Evolutionary conservation across 1,284 basidiomycete genomes (phyloP), one percentile per base, ranked within the genome.

Genomic region (Pseudomicrostroma phylloplanum): DNA sequence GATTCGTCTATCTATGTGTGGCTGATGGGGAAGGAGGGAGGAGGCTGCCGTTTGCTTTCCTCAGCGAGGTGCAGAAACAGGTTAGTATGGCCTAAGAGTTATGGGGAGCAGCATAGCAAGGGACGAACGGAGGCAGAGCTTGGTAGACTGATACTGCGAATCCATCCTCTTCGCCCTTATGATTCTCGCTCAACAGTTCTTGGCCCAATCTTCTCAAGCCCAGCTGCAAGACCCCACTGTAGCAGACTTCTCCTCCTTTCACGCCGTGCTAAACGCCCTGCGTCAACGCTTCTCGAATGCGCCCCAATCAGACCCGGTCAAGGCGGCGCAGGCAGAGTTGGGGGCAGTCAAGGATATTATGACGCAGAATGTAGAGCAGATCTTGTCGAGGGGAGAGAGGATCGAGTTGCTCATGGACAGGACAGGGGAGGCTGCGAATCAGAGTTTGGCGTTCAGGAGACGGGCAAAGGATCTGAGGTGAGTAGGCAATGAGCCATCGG

Each of bases 401-500:
- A 92, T 99, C 73, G 94, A 97, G 78, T 83, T 97, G 21, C 84
- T 99, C 49, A 89, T 98, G 53, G 92, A 97, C 83, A 93, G 97
- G 84, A 98, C 94, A 39, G 93, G 97, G 79, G 89, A 86, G 63
- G 91, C 97, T 85, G 90, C 91, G 1, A 88, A 88, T 30, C 93
- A 98, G 80, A 92, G 93, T 7, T 90, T 91, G n/a, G 92, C 92
- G 1, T 99, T 99, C 82, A 82, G 93, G 55, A 84, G 94, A 57
- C 90, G 94, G 1, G 92, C 93, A 6, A 85, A 92, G 43, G 87
- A 84, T 1, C 87, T 93, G 15, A 83, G 94, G 30, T 36, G 9
- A 3, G 30, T 36, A n/a, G n/a, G 30, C 30, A 9, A 36, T 3
- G 9, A 36, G 30, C 3, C 30, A 36, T 36, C 30, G 30, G 9